phyloP scores from a whole-genome alignment of 2,329 filamentous ascomycete genomes.

The Magnaporthiopsis incrustans region DNA sequence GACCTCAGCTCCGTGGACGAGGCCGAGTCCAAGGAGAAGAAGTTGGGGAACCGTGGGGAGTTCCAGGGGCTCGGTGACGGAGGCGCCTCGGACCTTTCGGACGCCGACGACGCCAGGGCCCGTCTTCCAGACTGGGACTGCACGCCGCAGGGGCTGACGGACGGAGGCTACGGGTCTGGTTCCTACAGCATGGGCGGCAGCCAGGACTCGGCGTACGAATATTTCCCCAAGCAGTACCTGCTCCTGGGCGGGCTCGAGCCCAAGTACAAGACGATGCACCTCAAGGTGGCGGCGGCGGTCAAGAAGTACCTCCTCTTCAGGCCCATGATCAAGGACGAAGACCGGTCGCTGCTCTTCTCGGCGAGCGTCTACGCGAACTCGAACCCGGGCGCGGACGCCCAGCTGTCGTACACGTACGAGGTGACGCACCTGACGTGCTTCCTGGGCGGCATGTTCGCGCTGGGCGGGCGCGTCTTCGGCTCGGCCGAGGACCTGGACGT shows the following conservation, averaged over 20 bases:
- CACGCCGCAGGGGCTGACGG: constrained; percentile 49
- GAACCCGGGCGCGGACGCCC: constrained; percentile 16
- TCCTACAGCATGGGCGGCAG: constrained; percentile 54
- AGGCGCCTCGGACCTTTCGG: neutral
- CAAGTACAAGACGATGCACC: constrained; percentile 68
- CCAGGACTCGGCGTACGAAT: constrained; percentile 65
- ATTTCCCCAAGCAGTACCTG: constrained; percentile 64
- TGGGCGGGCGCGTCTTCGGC: constrained; percentile 56
- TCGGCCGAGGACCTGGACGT: constrained; percentile 53
- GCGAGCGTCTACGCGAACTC: constrained; percentile 44
- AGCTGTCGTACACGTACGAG: constrained; percentile 46
- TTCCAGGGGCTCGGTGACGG: neutral
- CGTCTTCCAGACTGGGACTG: constrained; percentile 37
- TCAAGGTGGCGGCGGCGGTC: constrained; percentile 56
- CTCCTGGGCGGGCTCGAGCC: constrained; percentile 66
- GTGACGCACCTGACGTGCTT: constrained; percentile 60
- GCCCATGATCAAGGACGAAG: constrained; percentile 60
- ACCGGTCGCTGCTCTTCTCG: constrained; percentile 65
- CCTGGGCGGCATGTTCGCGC: constrained; percentile 61
- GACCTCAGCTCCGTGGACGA: constrained; percentile 21
- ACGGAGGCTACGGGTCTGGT: constrained; percentile 36
- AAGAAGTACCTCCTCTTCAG: constrained; percentile 70
- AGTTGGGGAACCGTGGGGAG: neutral
- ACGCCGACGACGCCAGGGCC: constrained; percentile 19
- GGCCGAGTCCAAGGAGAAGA: constrained; percentile 9